phyloP scores from a whole-genome alignment of 2,329 filamentous ascomycete species.

The Corynespora cassiicola region DNA sequence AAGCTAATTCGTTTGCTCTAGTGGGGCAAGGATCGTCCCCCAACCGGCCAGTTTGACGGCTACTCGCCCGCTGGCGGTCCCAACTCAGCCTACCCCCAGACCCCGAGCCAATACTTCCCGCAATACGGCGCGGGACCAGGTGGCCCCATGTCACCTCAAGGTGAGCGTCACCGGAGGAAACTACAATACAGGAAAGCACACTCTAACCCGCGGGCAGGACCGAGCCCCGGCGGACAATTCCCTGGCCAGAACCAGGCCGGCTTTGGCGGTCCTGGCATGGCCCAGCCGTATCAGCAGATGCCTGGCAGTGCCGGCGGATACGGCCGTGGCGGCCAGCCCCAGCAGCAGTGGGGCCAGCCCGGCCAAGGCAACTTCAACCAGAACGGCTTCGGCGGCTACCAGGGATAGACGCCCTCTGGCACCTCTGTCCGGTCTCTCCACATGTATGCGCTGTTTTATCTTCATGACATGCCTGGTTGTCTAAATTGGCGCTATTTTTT shows the following conservation, averaged over 20 bases:
- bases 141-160: slow-evolving; percentile 65
- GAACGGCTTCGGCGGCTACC: slow-evolving; percentile 67
- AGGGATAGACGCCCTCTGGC: slow-evolving; percentile 53
- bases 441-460: slow-evolving; percentile 38
- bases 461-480: slow-evolving; percentile 42
- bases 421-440: slow-evolving; percentile 20
- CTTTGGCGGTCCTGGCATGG: slow-evolving; percentile 69
- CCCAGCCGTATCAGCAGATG: slow-evolving; percentile 54
- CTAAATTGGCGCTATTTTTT: slow-evolving; percentile 39
- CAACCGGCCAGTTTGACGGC: slow-evolving; percentile 81
- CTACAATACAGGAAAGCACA: slow-evolving; percentile 42
- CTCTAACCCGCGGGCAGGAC: slow-evolving; percentile 54
- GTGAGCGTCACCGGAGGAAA: slow-evolving; percentile 48
- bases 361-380: slow-evolving; percentile 53
- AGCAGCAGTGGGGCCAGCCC: slow-evolving; percentile 61
- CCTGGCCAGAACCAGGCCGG: slow-evolving; percentile 61
- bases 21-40: slow-evolving; percentile 99
- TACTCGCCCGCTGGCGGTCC: slow-evolving; percentile 80
- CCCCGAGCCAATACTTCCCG: slow-evolving; percentile 84
- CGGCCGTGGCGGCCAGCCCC: slow-evolving; percentile 72
- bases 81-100: slow-evolving; percentile 77
- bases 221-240: slow-evolving; percentile 67
- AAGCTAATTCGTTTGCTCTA: slow-evolving; percentile 53
- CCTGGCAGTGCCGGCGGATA: slow-evolving; percentile 80
- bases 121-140: slow-evolving; percentile 80